A percentile compares a stretch with the other conserved stretches of the same genome.
phyloP scores from a whole-genome alignment of 495 filamentous ascomycete genomes.

The Trichoderma reesei region DNA sequence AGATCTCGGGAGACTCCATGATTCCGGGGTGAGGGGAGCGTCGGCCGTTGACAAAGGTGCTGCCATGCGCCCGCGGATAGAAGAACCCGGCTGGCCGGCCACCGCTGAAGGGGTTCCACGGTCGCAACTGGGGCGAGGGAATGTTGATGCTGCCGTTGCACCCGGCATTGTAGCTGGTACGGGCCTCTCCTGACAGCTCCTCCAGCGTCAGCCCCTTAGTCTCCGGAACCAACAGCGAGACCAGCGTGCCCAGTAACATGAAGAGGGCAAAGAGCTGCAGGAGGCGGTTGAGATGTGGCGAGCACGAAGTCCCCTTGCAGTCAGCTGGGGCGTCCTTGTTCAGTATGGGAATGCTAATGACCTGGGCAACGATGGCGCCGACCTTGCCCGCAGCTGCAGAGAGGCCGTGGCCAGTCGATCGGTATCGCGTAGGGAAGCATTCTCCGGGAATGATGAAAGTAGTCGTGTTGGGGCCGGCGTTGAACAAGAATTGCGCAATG shows the following conservation, averaged over 20 bases:
- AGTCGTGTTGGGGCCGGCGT: slow-evolving; percentile 58
- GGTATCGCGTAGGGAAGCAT: slow-evolving; percentile 70
- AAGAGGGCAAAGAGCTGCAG: slow-evolving; percentile 73
- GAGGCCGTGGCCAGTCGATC: slow-evolving; percentile 65
- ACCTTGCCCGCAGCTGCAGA: slow-evolving; percentile 72
- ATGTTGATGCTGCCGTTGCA: slow-evolving; percentile 26
- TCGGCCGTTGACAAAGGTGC: background rate
- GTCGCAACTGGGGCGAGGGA: slow-evolving; percentile 9
- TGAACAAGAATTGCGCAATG: slow-evolving; percentile 49
- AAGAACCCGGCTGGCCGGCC: slow-evolving; percentile 30
- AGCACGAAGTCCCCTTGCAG: slow-evolving; percentile 30
- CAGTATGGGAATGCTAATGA: slow-evolving; percentile 41
- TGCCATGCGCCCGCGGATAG: slow-evolving; percentile 17
- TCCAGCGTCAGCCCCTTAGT: slow-evolving; percentile 61
- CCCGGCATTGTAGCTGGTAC: slow-evolving; percentile 26
- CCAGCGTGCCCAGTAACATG: slow-evolving; percentile 61
- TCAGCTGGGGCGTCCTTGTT: slow-evolving; percentile 30
- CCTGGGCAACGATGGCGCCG: slow-evolving; percentile 58
- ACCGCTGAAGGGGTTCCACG: slow-evolving; percentile 27
- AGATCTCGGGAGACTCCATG: slow-evolving; percentile 25
- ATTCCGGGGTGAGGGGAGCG: slow-evolving; percentile 22
- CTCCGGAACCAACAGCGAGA: slow-evolving; percentile 61
- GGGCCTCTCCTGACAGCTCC: slow-evolving; percentile 39
- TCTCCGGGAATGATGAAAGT: slow-evolving; percentile 78
- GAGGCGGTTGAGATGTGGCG: slow-evolving; percentile 65